phyloP scores from a whole-genome alignment of 805 yeast genomes.

The Lipomyces orientalis region DNA sequence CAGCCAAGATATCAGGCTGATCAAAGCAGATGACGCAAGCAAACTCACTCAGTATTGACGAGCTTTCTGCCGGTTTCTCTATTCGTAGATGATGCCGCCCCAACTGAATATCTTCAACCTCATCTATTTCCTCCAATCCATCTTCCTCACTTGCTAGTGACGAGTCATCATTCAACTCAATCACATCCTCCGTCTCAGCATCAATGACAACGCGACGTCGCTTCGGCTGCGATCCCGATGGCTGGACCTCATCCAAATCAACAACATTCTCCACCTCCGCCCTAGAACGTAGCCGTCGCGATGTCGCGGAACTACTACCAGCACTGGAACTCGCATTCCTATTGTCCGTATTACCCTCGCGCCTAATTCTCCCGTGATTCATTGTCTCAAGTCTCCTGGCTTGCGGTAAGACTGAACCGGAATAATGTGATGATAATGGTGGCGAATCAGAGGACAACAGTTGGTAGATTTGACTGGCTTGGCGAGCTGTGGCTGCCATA shows the following conservation, averaged over 20 bases:
- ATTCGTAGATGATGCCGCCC: constrained; percentile 5
- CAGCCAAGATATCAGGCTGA: constrained; percentile 42
- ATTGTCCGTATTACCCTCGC: background rate
- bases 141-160: constrained; percentile 13
- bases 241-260: constrained; percentile 9
- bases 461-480: constrained; percentile 8
- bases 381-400: background rate
- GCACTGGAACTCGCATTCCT: background rate
- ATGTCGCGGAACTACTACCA: background rate
- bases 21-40: constrained; percentile 48
- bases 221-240: background rate
- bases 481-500: constrained; percentile 1
- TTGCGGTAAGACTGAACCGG: background rate
- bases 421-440: background rate
- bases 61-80: constrained; percentile 27
- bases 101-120: constrained; percentile 7
- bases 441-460: constrained; percentile 7
- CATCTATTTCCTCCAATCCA: constrained; percentile 11
- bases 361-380: background rate
- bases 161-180: constrained; percentile 20
- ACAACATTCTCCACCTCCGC: constrained; percentile 6
- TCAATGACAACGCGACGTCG: constrained; percentile 3
- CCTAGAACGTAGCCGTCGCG: background rate
- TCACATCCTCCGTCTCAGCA: constrained; percentile 5
- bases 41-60: constrained; percentile 32